A percentile compares a stretch with the other conserved stretches of the same genome.
These are phyloP conservation scores for Laburnicola sp. DNA, from an alignment of 2,329 filamentous ascomycete genomes.

Conservation along the genomic window DNA sequence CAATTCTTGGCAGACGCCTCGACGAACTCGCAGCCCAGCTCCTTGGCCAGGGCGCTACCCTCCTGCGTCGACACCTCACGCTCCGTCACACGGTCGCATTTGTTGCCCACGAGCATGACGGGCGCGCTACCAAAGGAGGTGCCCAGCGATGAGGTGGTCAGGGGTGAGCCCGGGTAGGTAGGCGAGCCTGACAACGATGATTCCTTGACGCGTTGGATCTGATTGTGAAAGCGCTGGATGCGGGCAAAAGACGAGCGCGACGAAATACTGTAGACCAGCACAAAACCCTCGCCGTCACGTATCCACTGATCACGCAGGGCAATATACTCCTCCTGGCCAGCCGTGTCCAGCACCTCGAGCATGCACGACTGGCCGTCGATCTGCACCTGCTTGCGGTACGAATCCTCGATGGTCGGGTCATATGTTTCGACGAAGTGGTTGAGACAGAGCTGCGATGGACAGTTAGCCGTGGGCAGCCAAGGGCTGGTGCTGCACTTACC, in stretches of 20 bases:
- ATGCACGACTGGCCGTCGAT: constrained; percentile 96
- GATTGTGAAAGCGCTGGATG: constrained; percentile 93
- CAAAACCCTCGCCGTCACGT: constrained; percentile 94
- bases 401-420: constrained; percentile 70
- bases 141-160: constrained; percentile 60
- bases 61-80: constrained; percentile 96
- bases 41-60: constrained; percentile 85
- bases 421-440: constrained; percentile 98
- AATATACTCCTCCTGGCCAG: constrained; percentile 97
- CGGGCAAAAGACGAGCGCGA: constrained; percentile 92
- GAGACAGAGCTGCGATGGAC: constrained; percentile 72
- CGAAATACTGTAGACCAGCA: constrained; percentile 97
- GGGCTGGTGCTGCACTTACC: constrained; percentile 59
- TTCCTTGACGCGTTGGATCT: constrained; percentile 97
- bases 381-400: constrained; percentile 71
- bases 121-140: constrained; percentile 71
- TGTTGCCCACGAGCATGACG: constrained; percentile 98
- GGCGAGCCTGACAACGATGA: constrained; percentile 73
- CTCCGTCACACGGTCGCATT: constrained; percentile 94
- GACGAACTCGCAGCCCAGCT: constrained; percentile 93
- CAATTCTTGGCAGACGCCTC: constrained; percentile 97
- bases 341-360: constrained; percentile 96
- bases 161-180: constrained; percentile 74
- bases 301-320: constrained; percentile 98
- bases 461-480: constrained; percentile 48